phyloP scores from a whole-genome alignment of 208 protist species.

The Crithidia expoeki region DNA sequence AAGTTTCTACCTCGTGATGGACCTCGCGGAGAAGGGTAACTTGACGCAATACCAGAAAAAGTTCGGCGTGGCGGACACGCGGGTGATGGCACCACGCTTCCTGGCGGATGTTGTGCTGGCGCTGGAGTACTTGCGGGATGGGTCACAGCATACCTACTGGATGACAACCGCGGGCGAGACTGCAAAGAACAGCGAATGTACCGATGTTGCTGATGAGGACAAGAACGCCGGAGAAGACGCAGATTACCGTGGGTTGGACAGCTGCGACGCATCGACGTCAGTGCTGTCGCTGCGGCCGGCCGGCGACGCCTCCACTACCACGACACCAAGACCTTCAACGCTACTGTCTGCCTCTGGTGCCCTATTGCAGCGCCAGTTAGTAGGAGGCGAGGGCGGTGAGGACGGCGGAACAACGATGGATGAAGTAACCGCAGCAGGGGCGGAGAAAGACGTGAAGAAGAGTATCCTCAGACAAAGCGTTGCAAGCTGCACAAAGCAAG shows the following conservation, averaged over 20 bases:
- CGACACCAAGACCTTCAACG: background rate
- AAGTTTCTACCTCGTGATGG: constrained; percentile 79
- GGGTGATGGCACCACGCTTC: constrained; percentile 71
- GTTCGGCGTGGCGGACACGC: constrained; percentile 55
- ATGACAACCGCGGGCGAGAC: constrained; percentile 25
- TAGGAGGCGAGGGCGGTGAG: background rate
- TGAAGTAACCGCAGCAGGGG: background rate
- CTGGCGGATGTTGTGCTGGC: constrained; percentile 80
- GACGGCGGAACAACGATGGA: background rate
- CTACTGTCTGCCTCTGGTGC: background rate
- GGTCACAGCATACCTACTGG: constrained; percentile 70
- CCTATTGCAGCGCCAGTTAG: background rate
- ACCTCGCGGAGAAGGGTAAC: constrained; percentile 76
- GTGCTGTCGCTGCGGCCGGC: constrained; percentile 2
- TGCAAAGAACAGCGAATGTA: background rate
- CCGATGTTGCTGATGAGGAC: background rate
- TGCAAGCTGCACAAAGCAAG: constrained; percentile 7
- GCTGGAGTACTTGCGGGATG: constrained; percentile 73
- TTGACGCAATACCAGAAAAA: constrained; percentile 59
- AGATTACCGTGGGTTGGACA: background rate
- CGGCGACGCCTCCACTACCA: background rate
- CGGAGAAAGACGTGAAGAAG: background rate
- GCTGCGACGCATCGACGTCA: background rate
- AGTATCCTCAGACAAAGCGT: background rate
- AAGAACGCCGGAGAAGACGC: background rate